phyloP scores from a whole-genome alignment of 1,284 basidiomycete species.

The Leccinum brunneo-olivaceum region DNA sequence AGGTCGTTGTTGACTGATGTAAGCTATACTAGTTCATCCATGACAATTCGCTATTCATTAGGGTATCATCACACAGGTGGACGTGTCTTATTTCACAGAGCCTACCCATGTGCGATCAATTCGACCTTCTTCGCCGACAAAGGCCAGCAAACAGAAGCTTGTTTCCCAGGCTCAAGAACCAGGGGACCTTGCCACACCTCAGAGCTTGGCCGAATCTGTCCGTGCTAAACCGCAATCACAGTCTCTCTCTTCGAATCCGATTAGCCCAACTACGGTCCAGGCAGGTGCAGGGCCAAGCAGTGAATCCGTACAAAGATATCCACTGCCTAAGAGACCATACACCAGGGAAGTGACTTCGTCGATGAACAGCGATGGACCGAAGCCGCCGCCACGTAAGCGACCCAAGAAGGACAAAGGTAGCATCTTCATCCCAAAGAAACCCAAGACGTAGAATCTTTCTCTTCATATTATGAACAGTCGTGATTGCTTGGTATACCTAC shows the following conservation, averaged over 20 bases:
- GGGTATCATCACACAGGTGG: conserved; percentile 27
- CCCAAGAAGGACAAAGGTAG: conserved; percentile 37
- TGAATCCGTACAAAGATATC: neutral
- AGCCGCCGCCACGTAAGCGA: conserved; percentile 27
- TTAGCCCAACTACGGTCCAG: conserved; percentile 1
- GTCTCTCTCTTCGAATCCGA: conserved; percentile 1
- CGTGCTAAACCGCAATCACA: conserved; percentile 25
- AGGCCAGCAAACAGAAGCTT: conserved; percentile 17
- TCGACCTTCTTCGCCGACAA: conserved; percentile 18
- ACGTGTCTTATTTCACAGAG: conserved; percentile 35
- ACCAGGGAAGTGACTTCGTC: conserved; percentile 15
- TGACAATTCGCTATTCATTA: neutral
- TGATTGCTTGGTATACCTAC: conserved; percentile 1
- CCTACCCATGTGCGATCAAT: conserved; percentile 6
- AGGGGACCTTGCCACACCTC: conserved; percentile 29
- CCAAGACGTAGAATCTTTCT: conserved; percentile 25
- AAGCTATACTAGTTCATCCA: conserved; percentile 21
- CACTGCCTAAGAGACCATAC: conserved; percentile 22
- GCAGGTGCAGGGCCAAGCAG: neutral
- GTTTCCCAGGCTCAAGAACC: conserved; percentile 18
- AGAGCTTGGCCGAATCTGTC: conserved; percentile 25
- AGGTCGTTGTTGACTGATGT: conserved; percentile 52
- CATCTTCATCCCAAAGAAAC: conserved; percentile 47
- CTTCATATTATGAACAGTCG: neutral
- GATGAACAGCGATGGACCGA: conserved; percentile 9